Conservation (phyloP, 139 green algal species). For the Pedinophyceae sp. region DNA sequence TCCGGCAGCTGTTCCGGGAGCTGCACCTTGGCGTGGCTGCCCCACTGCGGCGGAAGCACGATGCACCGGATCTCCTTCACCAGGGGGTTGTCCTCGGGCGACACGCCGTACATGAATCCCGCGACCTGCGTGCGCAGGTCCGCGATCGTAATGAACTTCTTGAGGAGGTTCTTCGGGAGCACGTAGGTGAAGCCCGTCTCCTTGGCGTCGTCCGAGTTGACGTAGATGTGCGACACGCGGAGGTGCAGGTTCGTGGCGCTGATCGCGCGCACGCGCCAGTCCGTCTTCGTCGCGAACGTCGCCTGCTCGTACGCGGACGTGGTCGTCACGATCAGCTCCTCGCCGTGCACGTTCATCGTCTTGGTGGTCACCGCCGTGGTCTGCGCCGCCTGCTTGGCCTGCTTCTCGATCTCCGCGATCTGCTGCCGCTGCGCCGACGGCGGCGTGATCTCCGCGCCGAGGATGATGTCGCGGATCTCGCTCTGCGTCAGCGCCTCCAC, state of each 20-base stretch:
- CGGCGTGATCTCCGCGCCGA: constrained; percentile 96
- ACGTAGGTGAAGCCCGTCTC: constrained; percentile 95
- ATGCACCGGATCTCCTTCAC: constrained; percentile 94
- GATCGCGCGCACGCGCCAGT: constrained; percentile 97
- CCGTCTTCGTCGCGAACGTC: constrained; percentile 86
- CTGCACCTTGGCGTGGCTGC: constrained; percentile 85
- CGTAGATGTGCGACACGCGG: constrained; percentile 98
- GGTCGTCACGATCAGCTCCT: constrained; percentile 91
- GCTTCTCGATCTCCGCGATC: constrained; percentile 99
- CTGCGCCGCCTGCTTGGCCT: constrained; percentile 19
- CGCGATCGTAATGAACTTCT: constrained; percentile 97
- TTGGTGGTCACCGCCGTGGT: constrained; percentile 86
- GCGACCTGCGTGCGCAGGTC: constrained; percentile 92
- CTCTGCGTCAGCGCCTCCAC: constrained; percentile 78
- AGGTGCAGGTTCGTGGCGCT: constrained; percentile 92
- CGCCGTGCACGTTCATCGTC: constrained; percentile 89
- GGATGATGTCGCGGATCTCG: constrained; percentile 99
- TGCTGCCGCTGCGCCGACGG: constrained; percentile 90
- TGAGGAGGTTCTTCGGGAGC: constrained; percentile 98
- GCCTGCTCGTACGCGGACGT: constrained; percentile 92
- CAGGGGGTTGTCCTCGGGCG: constrained; percentile 87
- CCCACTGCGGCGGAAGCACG: constrained; percentile 93
- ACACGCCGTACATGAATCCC: constrained; percentile 86
- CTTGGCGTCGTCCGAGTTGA: constrained; percentile 88
- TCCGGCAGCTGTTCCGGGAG: constrained; percentile 73